Evolutionary conservation across 805 yeast species (phyloP).

Genomic region (Kodamaea restingae): DNA sequence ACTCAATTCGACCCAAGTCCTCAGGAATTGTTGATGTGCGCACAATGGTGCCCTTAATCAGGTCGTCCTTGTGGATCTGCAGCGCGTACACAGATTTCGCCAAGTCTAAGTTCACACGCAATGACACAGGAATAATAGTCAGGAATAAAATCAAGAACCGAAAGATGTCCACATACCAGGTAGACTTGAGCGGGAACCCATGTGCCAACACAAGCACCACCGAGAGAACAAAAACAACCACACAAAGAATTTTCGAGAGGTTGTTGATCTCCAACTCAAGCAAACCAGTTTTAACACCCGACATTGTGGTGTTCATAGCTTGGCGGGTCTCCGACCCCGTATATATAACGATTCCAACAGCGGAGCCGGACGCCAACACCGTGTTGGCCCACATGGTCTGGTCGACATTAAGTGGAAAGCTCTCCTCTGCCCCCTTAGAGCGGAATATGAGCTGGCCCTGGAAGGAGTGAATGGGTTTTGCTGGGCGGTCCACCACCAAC

Average conservation of each 20-base stretch:
- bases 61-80: conserved; percentile 83
- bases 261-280: conserved; percentile 87
- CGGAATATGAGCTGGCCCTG: conserved; percentile 67
- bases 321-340: conserved; percentile 95
- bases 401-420: conserved; percentile 72
- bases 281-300: conserved; percentile 86
- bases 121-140: conserved; percentile 92
- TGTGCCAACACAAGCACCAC: conserved; percentile 73
- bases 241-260: conserved; percentile 83
- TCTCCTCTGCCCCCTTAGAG: conserved; percentile 28
- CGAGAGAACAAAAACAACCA: conserved; percentile 76
- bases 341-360: conserved; percentile 81
- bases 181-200: conserved; percentile 55
- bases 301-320: conserved; percentile 83
- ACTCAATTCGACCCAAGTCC: conserved; percentile 94
- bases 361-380: conserved; percentile 90
- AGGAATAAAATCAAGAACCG: conserved; percentile 88
- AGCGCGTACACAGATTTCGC: conserved; percentile 95
- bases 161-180: conserved; percentile 90
- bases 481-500: conserved; percentile 75
- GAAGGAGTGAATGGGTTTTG: conserved; percentile 77
- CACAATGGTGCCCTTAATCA: conserved; percentile 84
- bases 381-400: conserved; percentile 98
- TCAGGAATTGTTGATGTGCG: conserved; percentile 98
- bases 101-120: conserved; percentile 89